These are phyloP conservation scores for Elsinoe australis DNA, from an alignment of 2,329 filamentous ascomycete genomes.

Conservation along the genomic window DNA sequence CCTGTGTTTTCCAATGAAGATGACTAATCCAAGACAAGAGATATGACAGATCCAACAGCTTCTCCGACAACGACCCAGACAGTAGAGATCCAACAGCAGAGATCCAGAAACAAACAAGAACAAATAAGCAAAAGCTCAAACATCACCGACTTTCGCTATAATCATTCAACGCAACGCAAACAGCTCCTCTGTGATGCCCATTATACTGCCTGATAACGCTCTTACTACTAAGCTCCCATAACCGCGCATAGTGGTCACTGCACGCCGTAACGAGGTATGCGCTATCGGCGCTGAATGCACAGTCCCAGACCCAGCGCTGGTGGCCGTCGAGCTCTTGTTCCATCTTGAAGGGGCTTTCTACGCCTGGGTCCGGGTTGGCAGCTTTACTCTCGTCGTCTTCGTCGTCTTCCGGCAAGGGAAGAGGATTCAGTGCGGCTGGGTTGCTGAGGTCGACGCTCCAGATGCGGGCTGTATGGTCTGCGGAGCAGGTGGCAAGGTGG, in stretches of 20 bases:
- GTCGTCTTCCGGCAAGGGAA: not conserved
- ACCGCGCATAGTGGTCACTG: slow-evolving; percentile 82
- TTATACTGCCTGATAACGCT: slow-evolving; percentile 93
- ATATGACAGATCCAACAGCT: no score
- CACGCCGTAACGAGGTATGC: slow-evolving; percentile 91
- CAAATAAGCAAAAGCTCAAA: not conserved
- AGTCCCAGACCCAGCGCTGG: slow-evolving; percentile 97
- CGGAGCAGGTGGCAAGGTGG: slow-evolving; percentile 86
- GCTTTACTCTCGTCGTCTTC: slow-evolving; percentile 20
- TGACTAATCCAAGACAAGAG: no score
- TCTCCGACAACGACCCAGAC: no score
- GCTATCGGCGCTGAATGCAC: slow-evolving; percentile 86
- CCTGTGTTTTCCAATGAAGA: no score
- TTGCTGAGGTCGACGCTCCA: slow-evolving; percentile 71
- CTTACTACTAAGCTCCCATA: slow-evolving; percentile 84
- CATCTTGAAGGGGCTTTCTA: slow-evolving; percentile 54
- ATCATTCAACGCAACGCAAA: slow-evolving; percentile 89
- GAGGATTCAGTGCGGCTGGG: slow-evolving; percentile 14
- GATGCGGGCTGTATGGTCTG: slow-evolving; percentile 91
- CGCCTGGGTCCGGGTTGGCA: slow-evolving; percentile 12
- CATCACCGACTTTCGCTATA: slow-evolving; percentile 30
- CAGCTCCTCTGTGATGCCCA: slow-evolving; percentile 82
- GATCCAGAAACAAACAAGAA: not conserved
- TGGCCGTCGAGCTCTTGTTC: slow-evolving; percentile 84
- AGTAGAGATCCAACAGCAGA: no score